phyloP scores from a whole-genome alignment of 495 filamentous ascomycete species.

The Podospora pseudocomata region DNA sequence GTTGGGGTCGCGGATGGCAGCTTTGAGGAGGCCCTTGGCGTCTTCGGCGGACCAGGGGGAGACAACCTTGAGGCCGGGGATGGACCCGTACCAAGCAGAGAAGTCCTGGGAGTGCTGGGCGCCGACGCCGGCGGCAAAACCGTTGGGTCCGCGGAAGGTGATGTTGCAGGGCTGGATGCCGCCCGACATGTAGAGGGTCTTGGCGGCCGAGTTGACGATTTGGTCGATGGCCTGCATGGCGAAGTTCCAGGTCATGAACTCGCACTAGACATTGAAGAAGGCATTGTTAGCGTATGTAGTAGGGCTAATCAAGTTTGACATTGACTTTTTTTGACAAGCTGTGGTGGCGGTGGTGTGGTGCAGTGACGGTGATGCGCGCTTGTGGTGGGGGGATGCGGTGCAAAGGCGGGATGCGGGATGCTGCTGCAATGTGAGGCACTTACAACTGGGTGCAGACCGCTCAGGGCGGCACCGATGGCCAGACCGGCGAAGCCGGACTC shows the following conservation, averaged over 20 bases:
- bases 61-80: conserved; percentile 95
- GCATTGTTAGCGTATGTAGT: background rate
- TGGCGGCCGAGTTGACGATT: conserved; percentile 98
- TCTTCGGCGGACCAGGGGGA: conserved; percentile 94
- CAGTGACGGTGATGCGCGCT: background rate
- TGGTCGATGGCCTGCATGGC: conserved; percentile 99
- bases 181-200: conserved; percentile 99
- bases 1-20: conserved; percentile 96
- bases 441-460: conserved; percentile 90
- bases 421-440: conserved; percentile 36
- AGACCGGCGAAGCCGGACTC: conserved; percentile 93
- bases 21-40: conserved; percentile 96
- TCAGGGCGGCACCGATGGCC: conserved; percentile 88
- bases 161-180: conserved; percentile 99
- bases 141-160: conserved; percentile 98
- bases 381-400: conserved; percentile 6
- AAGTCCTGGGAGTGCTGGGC: conserved; percentile 99
- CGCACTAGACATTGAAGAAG: conserved; percentile 57
- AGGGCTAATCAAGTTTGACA: background rate
- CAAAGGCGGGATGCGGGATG: background rate
- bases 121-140: conserved; percentile 91
- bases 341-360: background rate
- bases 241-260: conserved; percentile 99
- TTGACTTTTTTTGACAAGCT: background rate
- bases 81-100: conserved; percentile 96